Percentiles rank a stretch among this genome's conserved stretches.
Evolutionary conservation across 2,329 filamentous ascomycete species (phyloP).

Genomic region (Aureobasidium uvarum): DNA sequence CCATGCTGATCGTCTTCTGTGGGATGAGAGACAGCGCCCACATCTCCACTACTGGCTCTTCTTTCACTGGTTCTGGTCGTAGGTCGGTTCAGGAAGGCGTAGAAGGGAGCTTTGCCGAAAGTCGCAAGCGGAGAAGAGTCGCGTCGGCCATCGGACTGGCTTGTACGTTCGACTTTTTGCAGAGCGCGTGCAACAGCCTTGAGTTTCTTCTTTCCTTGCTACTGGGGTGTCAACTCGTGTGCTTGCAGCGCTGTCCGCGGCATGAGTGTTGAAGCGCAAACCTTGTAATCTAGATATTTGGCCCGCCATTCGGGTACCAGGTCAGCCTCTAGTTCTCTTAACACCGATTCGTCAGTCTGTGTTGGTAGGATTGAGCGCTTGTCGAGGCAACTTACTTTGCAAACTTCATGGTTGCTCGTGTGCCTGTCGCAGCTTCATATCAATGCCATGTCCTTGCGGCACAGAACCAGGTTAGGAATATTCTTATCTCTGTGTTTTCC

Average conservation of each 20-base stretch:
- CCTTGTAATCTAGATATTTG: conserved; percentile 94
- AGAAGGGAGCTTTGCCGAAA: conserved; percentile 41
- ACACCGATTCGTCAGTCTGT: conserved; percentile 14
- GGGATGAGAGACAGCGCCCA: not conserved
- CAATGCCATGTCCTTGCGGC: not conserved
- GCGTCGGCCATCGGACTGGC: conserved; percentile 32
- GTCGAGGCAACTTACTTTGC: conserved; percentile 29
- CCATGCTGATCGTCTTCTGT: conserved; percentile 20
- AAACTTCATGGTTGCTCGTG: conserved; percentile 33
- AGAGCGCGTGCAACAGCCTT: conserved; percentile 77
- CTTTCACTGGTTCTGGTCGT: not conserved
- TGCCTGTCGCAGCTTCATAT: conserved; percentile 2
- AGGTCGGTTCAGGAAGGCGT: conserved; percentile 44
- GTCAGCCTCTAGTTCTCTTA: conserved; percentile 78
- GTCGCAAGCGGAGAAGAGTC: conserved; percentile 43
- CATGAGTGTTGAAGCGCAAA: conserved; percentile 28
- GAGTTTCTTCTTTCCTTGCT: conserved; percentile 84
- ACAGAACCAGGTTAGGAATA: not conserved
- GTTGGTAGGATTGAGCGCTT: not conserved
- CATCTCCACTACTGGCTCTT: conserved; percentile 19
- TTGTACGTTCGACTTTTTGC: conserved; percentile 56
- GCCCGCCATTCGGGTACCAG: conserved; percentile 91
- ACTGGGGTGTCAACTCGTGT: conserved; percentile 28
- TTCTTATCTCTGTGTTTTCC: conserved; percentile 11
- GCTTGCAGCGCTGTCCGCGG: not conserved